A percentile compares a stretch with the other conserved stretches of the same genome.
phyloP scores from a whole-genome alignment of 768 basidiomycete species.

The Sarcomyxa edulis region DNA sequence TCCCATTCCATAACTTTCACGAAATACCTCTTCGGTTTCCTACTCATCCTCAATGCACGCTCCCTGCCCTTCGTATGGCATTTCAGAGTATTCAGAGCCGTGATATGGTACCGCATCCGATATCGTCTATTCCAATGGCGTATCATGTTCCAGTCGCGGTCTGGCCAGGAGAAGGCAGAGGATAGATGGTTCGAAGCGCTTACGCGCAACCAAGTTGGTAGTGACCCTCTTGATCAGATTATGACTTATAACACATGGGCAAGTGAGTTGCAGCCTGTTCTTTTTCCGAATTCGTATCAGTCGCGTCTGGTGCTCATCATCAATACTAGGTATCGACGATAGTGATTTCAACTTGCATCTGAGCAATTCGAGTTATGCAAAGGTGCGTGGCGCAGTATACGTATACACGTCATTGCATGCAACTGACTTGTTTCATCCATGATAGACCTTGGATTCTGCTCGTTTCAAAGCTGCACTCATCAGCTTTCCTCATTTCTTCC shows the following conservation, averaged over 20 bases:
- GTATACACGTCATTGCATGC: neutral
- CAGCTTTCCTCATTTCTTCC: conserved; percentile 53
- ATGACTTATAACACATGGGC: conserved; percentile 45
- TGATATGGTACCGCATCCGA: conserved; percentile 27
- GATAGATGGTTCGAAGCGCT: conserved; percentile 42
- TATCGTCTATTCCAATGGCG: conserved; percentile 26
- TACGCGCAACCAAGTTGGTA: conserved; percentile 50
- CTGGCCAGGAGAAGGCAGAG: conserved; percentile 24
- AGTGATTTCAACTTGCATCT: conserved; percentile 71
- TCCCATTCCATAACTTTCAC: too few species aligned
- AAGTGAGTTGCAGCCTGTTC: conserved; percentile 35
- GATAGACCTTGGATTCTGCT: conserved; percentile 38
- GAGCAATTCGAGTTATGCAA: conserved; percentile 79
- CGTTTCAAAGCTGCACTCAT: conserved; percentile 43
- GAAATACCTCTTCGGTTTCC: conserved; percentile 37
- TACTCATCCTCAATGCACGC: conserved; percentile 54
- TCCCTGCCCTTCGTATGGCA: conserved; percentile 70
- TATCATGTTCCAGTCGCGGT: conserved; percentile 30
- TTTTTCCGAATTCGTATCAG: neutral
- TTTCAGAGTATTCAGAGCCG: conserved; percentile 48
- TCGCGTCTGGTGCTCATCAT: neutral
- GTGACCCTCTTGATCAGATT: conserved; percentile 45
- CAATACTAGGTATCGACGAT: conserved; percentile 54
- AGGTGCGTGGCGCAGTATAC: too few species aligned
- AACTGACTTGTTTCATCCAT: conserved; percentile 1